Evolutionary conservation across 345 rosid genomes (phyloP), one percentile per base, ranked within the genome.

Genomic region (Conringia planisiliqua): DNA sequence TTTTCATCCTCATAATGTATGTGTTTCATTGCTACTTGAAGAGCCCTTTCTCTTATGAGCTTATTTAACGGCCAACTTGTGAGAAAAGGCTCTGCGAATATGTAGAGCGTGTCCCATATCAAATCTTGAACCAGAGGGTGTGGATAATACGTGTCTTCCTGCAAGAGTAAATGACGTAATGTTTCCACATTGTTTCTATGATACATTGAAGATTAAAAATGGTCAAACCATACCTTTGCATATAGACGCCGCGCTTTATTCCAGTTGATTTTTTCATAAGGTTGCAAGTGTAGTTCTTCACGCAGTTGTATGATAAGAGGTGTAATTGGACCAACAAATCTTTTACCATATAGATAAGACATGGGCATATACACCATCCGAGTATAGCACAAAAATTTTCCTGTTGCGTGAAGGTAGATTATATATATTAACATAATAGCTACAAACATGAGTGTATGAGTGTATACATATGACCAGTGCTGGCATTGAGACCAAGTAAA

Each of bases 141-240:
- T 0, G 90, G 89, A 50, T 72, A 73, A 59, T 81, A 88, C 29
- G 66, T 39, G 70, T 92, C 97, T 66, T 92, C 96, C 97, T 91
- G 12, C 43, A 38, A 14, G 8, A 0, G 4, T 13, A 13, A 40
- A 51, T 29, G 3, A 59, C 24, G 59, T 71, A n/a, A 36, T 38
- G 47, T 10, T 62, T 18, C 14, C 1, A 22, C 1, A 8, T 38
- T 17, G 6, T 33, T 27, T 5, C 8, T 12, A 71, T 12, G 6
- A 22, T 26, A 24, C 3, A 14, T 46, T 14, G 11, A 12, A 10
- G 11, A 13, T 26, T 7, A 14, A 6, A 14, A 12, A 18, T 6
- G 48, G 5, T 14, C 20, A 51, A 51, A 22, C 20, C 30, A 46
- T 64, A 87, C 96, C 86, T 86, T 75, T 22, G 91, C 86, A 7